A percentile compares a stretch with the other conserved stretches of the same genome.
Evolutionary conservation across 1,139 yeast genomes (phyloP).

Genomic region (Yamadazyma triangularis): DNA sequence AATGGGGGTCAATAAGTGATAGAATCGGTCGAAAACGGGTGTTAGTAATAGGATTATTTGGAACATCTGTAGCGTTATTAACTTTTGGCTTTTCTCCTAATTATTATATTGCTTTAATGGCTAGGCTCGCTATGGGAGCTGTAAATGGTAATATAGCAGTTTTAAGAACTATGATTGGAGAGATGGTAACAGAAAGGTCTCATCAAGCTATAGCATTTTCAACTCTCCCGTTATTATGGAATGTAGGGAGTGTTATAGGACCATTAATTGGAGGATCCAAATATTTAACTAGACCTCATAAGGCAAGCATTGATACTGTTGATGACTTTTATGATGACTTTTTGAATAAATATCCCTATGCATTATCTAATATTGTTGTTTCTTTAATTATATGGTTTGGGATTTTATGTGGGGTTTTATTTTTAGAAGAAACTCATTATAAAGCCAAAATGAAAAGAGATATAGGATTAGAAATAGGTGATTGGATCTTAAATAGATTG

Average conservation of each 20-base stretch:
- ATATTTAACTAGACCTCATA: constrained; percentile 27
- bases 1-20: constrained; percentile 58
- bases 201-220: constrained; percentile 63
- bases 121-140: constrained; percentile 52
- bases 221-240: constrained; percentile 56
- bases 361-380: constrained; percentile 56
- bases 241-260: constrained; percentile 44
- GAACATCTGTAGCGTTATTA: constrained; percentile 45
- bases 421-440: constrained; percentile 60
- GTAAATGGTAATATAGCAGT: constrained; percentile 63
- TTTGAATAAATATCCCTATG: constrained; percentile 43
- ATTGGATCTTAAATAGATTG: constrained; percentile 29
- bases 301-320: constrained; percentile 3
- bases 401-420: constrained; percentile 40
- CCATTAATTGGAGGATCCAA: constrained; percentile 54
- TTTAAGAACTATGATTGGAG: constrained; percentile 57
- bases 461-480: constrained; percentile 51
- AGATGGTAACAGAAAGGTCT: constrained; percentile 48
- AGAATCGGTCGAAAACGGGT: constrained; percentile 55
- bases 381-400: constrained; percentile 39
- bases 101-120: constrained; percentile 47
- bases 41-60: constrained; percentile 47
- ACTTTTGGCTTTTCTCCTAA: constrained; percentile 50
- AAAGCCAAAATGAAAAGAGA: constrained; percentile 39
- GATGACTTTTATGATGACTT: constrained; percentile 8